phyloP scores from a whole-genome alignment of 805 yeast species.

The Teunomyces gatunensis region DNA sequence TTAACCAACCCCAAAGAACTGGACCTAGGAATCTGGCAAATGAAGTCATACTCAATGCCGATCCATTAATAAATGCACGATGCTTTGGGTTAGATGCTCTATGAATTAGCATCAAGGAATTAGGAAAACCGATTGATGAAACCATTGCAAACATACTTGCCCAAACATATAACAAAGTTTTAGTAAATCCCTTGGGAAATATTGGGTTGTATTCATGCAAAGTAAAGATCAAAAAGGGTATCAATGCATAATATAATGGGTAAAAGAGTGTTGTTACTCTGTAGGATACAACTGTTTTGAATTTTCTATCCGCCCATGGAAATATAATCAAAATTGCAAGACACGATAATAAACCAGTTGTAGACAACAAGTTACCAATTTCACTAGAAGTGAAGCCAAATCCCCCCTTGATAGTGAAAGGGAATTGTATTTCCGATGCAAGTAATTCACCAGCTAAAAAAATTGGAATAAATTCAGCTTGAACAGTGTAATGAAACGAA shows the following conservation, averaged over 20 bases:
- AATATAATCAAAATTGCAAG: constrained; percentile 47
- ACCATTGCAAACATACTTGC: constrained; percentile 32
- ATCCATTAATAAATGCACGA: constrained; percentile 59
- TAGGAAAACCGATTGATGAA: constrained; percentile 51
- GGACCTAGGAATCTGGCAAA: constrained; percentile 60
- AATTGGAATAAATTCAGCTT: constrained; percentile 55
- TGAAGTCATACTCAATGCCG: constrained; percentile 51
- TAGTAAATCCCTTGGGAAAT: constrained; percentile 21
- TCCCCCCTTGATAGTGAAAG: constrained; percentile 51
- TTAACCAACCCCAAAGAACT: constrained; percentile 49
- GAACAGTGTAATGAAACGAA: constrained; percentile 49
- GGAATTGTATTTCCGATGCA: constrained; percentile 37
- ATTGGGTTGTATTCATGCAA: constrained; percentile 30
- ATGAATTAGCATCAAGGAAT: constrained; percentile 51
- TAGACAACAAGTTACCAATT: constrained; percentile 51
- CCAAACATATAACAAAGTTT: constrained; percentile 24
- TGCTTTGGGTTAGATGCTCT: constrained; percentile 52
- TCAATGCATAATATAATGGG: constrained; percentile 43
- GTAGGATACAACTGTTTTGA: constrained; percentile 45
- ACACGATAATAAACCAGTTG: constrained; percentile 54
- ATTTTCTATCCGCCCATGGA: constrained; percentile 50
- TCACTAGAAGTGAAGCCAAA: constrained; percentile 45
- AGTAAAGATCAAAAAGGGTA: constrained; percentile 50
- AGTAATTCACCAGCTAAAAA: constrained; percentile 40
- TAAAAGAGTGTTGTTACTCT: constrained; percentile 37